These are phyloP conservation scores for Colletotrichum somersetense DNA, from an alignment of 2,329 filamentous ascomycete species.

Conservation along the genomic window DNA sequence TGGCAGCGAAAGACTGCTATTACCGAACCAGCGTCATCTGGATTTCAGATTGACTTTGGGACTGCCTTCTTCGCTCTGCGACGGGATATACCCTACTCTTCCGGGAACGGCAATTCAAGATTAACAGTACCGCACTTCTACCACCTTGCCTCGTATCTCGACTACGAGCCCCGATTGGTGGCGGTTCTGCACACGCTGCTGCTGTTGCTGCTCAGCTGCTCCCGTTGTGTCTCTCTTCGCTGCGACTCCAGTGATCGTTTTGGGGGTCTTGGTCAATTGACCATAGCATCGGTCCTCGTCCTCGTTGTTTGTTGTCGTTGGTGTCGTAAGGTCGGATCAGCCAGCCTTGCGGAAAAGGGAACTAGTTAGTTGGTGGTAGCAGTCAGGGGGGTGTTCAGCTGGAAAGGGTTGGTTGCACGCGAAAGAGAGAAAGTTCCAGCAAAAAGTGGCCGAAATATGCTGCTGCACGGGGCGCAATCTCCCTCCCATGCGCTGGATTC, in stretches of 20 bases:
- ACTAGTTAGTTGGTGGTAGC: constrained; percentile 10
- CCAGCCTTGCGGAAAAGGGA: constrained; percentile 23
- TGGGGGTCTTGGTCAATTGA: constrained; percentile 24
- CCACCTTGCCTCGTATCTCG: constrained; percentile 4
- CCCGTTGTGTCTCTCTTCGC: constrained; percentile 26
- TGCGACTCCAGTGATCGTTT: constrained; percentile 31
- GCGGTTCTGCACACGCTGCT: constrained; percentile 21
- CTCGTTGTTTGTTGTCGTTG: constrained; percentile 4
- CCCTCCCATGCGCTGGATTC: constrained; percentile 42
- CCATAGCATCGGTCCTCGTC: constrained; percentile 13
- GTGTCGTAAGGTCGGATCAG: constrained; percentile 14
- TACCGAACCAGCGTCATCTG: constrained; percentile 15
- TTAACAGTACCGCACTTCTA: constrained; percentile 2
- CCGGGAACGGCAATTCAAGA: constrained; percentile 22
- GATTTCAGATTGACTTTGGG: constrained; percentile 17
- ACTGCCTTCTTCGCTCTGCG: constrained; percentile 15
- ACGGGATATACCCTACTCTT: constrained; percentile 37
- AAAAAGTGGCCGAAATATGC: constrained; percentile 46
- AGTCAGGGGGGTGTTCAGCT: neutral
- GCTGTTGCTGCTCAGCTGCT: constrained; percentile 18
- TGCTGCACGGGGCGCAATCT: constrained; percentile 53
- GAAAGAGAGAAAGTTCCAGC: constrained; percentile 28
- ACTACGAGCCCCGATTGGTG: constrained; percentile 19
- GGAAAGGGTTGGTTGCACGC: constrained; percentile 14
- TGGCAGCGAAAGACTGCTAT: constrained; percentile 10